These are phyloP conservation scores for Leptographium procerum DNA, from an alignment of 2,329 filamentous ascomycete genomes.

Conservation along the genomic window DNA sequence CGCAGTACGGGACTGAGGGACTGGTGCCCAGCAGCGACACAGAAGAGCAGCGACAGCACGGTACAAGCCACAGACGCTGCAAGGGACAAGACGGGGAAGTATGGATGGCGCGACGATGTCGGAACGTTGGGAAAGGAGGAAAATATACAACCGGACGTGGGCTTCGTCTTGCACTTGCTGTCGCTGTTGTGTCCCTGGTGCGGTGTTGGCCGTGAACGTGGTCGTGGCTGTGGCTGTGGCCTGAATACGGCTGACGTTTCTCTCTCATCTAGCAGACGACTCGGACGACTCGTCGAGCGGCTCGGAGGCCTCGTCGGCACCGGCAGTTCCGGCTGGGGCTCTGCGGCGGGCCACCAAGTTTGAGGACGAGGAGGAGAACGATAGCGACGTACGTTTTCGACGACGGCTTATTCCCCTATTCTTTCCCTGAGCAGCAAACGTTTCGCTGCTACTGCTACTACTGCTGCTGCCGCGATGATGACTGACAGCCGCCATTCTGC, in stretches of 20 bases:
- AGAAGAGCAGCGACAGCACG: background rate
- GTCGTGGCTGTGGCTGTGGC: background rate
- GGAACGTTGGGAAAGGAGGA: too few relatives aligned
- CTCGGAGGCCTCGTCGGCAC: constrained; percentile 24
- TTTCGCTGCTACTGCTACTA: too few relatives aligned
- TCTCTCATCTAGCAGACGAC: constrained; percentile 17
- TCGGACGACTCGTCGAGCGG: constrained; percentile 25
- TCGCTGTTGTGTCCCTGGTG: too few relatives aligned
- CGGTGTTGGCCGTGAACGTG: background rate
- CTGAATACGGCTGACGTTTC: background rate
- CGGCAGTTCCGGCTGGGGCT: constrained; percentile 26
- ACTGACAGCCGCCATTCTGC: background rate
- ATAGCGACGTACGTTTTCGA: constrained; percentile 53
- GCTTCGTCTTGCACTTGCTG: too few relatives aligned
- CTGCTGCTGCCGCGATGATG: background rate
- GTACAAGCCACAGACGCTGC: too few relatives aligned
- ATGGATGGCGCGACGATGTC: background rate
- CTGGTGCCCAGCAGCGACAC: too few relatives aligned
- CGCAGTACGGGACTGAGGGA: background rate
- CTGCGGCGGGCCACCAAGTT: constrained; percentile 52
- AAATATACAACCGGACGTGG: too few relatives aligned
- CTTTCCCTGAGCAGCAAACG: too few relatives aligned
- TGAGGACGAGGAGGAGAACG: constrained; percentile 81
- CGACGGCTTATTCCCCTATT: too few relatives aligned
- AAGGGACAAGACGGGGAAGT: background rate